Percentiles rank a stretch among this genome's conserved stretches.
Evolutionary conservation across 345 rosid genomes (phyloP).

Genomic region (Zanthoxylum bungeanum): DNA sequence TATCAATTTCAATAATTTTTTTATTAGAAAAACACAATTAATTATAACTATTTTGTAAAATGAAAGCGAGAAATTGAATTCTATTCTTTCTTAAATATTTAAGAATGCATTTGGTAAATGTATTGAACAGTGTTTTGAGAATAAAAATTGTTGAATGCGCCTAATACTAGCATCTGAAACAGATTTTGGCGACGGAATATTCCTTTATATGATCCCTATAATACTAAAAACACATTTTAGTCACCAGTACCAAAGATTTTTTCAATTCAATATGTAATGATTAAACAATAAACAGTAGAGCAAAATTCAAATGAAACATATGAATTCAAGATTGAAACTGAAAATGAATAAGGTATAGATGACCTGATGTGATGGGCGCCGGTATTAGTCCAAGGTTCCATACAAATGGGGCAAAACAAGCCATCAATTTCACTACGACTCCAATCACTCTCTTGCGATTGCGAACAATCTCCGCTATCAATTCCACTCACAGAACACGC

Average conservation of each 20-base stretch:
- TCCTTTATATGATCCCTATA: too few relatives aligned
- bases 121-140: neutral
- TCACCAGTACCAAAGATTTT: too few relatives aligned
- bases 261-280: too few relatives aligned
- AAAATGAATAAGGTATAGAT: neutral
- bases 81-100: neutral
- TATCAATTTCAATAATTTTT: neutral
- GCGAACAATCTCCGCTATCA: constrained; percentile 30
- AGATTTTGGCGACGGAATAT: neutral
- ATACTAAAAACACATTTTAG: too few relatives aligned
- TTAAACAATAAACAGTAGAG: neutral
- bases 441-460: constrained; percentile 51
- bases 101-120: neutral
- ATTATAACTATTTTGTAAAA: neutral
- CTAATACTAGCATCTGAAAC: neutral
- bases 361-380: constrained; percentile 82
- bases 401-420: constrained; percentile 68
- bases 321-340: neutral
- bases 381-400: constrained; percentile 68
- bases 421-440: constrained; percentile 57
- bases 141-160: neutral
- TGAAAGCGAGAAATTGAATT: neutral
- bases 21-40: neutral
- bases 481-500: constrained; percentile 25
- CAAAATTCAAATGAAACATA: neutral